These are phyloP conservation scores for Ambrosia artemisiifolia DNA, from an alignment of 129 eudicot genomes.

Conservation along the genomic window DNA sequence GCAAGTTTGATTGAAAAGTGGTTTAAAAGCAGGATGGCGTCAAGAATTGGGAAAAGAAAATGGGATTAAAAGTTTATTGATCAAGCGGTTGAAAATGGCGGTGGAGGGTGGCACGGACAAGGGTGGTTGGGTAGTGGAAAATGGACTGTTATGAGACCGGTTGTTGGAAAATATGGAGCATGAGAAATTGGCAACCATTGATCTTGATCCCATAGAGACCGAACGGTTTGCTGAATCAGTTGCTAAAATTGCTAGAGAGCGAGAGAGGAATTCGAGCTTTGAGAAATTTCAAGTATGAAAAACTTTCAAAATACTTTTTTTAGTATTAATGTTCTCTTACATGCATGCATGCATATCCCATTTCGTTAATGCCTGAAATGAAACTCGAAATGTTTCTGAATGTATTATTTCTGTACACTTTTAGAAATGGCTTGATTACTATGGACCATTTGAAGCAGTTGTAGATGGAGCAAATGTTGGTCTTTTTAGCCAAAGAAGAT, in stretches of 20 bases:
- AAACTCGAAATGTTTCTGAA: background rate
- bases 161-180: conserved; percentile 72
- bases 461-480: conserved; percentile 94
- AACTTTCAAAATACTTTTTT: background rate
- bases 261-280: conserved; percentile 66
- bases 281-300: conserved; percentile 85
- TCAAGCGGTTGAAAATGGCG: conserved; percentile 52
- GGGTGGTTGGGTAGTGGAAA: conserved; percentile 90
- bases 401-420: conserved; percentile 15
- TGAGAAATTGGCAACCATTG: conserved; percentile 72
- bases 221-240: conserved; percentile 84
- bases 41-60: conserved; percentile 73
- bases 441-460: conserved; percentile 95
- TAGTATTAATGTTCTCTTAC: no score
- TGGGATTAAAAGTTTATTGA: conserved; percentile 48
- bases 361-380: conserved; percentile 5
- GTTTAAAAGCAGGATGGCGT: conserved; percentile 60
- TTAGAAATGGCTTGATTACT: conserved; percentile 87
- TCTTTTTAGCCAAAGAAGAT: conserved; percentile 53
- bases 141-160: conserved; percentile 56
- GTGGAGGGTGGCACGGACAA: conserved; percentile 95
- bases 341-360: background rate
- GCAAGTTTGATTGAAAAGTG: conserved; percentile 70
- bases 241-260: conserved; percentile 58
- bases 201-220: conserved; percentile 86